Evolutionary conservation across 2,329 filamentous ascomycete species (phyloP), one percentile per base, ranked within the genome.

Genomic region (Ploettnerulaceae sp.): DNA sequence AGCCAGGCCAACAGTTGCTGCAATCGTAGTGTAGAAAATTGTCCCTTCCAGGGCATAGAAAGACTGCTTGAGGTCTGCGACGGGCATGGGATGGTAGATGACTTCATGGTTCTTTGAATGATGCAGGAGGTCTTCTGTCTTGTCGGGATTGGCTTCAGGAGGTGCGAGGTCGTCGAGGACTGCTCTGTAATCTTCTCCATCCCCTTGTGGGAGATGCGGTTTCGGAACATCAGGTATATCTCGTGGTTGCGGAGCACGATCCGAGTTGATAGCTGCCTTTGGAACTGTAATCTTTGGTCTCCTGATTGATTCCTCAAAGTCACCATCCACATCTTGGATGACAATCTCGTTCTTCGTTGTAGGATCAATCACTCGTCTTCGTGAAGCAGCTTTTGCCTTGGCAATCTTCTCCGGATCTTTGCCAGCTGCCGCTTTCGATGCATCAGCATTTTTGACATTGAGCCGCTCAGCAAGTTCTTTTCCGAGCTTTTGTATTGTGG

Each of bases 281-380:
- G 52, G 52, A n/a, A 55, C 47, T 12, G 52, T 55, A 14, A 55
- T 55, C 17, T 41, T 55, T 7, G 52, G 52, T 18, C 44, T 46
- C 9, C 47, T 20, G 35, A 55, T 53, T 5, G 53, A 51, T 17
- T 53, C 42, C 26, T 46, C 53, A 20, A 55, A 55, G 20, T 48
- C 46, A 29, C 53, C 53, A 48, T 55, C 53, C 8, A 55, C 53
- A 48, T 55, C 53, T 44, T 55, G 53, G 36, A 55, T 55, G 0
- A 55, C 40, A 3, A 55, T 50, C 21, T 55, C 50, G 26, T 51
- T 55, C 22, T 55, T 55, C 1, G 53, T 55, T 14, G 53, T 55
- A 2, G 53, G 53, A 28, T 55, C 53, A 25, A 55, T 44, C 1
- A 55, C 52, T 38, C 43, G 29, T 45, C 53, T 37, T 39, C 50